These are phyloP conservation scores for Lichtheimia corymbifera DNA, from an alignment of 371 early-diverging fungal species.

Conservation along the genomic window DNA sequence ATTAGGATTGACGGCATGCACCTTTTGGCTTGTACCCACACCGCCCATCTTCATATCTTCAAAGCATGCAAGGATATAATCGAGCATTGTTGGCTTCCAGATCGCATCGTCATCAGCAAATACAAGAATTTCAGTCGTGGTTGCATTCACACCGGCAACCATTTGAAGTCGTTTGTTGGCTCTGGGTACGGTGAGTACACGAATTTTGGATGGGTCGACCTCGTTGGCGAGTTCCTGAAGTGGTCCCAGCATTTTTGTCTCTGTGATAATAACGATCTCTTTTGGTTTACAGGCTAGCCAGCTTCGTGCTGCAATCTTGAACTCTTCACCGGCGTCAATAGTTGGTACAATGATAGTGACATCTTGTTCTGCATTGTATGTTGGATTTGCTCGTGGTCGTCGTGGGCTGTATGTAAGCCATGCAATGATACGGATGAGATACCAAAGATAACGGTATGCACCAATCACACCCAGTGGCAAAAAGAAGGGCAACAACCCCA, in stretches of 20 bases:
- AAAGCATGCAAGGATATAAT: constrained; percentile 69
- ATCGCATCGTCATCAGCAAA: constrained; percentile 79
- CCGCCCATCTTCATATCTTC: constrained; percentile 75
- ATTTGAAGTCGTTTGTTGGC: constrained; percentile 73
- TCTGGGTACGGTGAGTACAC: constrained; percentile 55
- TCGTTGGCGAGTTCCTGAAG: constrained; percentile 55
- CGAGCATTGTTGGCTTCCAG: constrained; percentile 63
- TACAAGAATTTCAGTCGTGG: constrained; percentile 64
- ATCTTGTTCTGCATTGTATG: constrained; percentile 55
- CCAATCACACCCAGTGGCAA: constrained; percentile 73
- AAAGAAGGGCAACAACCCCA: constrained; percentile 60
- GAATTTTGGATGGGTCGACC: constrained; percentile 47
- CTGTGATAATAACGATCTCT: constrained; percentile 63
- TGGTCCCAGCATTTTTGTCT: constrained; percentile 52
- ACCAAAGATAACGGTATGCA: constrained; percentile 73
- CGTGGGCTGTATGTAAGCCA: constrained; percentile 52
- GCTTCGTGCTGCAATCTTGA: constrained; percentile 69
- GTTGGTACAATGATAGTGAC: constrained; percentile 75
- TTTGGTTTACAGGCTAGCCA: constrained; percentile 67
- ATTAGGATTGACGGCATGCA: constrained; percentile 55
- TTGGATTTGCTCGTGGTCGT: constrained; percentile 50
- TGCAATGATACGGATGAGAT: constrained; percentile 56
- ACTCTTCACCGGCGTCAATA: constrained; percentile 74
- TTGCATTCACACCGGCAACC: constrained; percentile 68
- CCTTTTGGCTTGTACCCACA: constrained; percentile 70